phyloP scores from a whole-genome alignment of 176 grass and related monocot species.

The Eremochloa ophiuroides region DNA sequence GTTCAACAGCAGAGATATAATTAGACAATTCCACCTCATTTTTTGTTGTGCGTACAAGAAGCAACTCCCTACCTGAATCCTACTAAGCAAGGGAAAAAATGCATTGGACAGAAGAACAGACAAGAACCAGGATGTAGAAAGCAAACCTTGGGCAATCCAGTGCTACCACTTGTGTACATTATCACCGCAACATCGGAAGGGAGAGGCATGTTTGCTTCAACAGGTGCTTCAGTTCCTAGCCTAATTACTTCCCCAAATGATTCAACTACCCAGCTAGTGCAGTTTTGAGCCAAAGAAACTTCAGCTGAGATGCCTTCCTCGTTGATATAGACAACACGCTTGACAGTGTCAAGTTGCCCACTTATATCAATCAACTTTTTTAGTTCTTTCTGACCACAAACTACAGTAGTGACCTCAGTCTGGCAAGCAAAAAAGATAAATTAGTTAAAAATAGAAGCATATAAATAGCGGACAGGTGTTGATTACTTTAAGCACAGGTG shows the following conservation, averaged over 20 bases:
- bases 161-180: constrained; percentile 99
- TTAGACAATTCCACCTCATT: not conserved
- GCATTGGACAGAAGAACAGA: not conserved
- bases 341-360: constrained; percentile 71
- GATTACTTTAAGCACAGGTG: not conserved
- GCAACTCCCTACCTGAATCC: not conserved
- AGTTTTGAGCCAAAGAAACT: constrained; percentile 63
- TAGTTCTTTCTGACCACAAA: constrained; percentile 88
- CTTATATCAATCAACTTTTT: constrained; percentile 91
- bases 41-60: not conserved
- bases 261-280: constrained; percentile 51
- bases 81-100: not conserved
- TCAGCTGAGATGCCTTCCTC: constrained; percentile 68
- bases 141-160: constrained; percentile 85
- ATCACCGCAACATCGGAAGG: constrained; percentile 78
- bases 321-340: constrained; percentile 73
- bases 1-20: constrained; percentile 13
- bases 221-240: constrained; percentile 63
- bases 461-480: not conserved
- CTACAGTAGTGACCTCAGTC: constrained; percentile 89
- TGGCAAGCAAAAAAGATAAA: constrained; percentile 33
- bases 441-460: constrained; percentile 17
- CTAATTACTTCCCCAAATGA: constrained; percentile 67
- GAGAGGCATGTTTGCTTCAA: constrained; percentile 63
- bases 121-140: not conserved